phyloP scores from a whole-genome alignment of 2,329 filamentous ascomycete genomes.

The Parastagonospora nodorum region DNA sequence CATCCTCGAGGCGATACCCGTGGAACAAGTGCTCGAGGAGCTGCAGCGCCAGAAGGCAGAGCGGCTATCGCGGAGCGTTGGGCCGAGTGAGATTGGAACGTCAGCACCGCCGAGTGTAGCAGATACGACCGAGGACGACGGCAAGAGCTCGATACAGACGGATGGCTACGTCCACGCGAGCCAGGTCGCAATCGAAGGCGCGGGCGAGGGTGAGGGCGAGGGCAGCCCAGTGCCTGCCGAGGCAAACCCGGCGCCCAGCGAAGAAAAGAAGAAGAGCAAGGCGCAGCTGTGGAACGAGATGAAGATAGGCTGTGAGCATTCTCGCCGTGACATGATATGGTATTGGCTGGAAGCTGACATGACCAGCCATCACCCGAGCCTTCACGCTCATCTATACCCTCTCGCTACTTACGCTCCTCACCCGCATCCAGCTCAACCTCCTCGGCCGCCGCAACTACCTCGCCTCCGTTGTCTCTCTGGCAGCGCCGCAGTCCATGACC shows the following conservation, averaged over 20 bases:
- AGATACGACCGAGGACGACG: slow-evolving; percentile 70
- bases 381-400: slow-evolving; percentile 93
- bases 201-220: slow-evolving; percentile 50
- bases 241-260: slow-evolving; percentile 45
- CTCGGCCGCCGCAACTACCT: slow-evolving; percentile 94
- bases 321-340: slow-evolving; percentile 7
- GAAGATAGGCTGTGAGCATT: slow-evolving; percentile 82
- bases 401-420: slow-evolving; percentile 86
- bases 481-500: slow-evolving; percentile 67
- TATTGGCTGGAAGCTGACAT: slow-evolving; percentile 13
- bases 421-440: slow-evolving; percentile 93
- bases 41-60: slow-evolving; percentile 91
- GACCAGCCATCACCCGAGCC: slow-evolving; percentile 80
- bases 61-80: slow-evolving; percentile 65
- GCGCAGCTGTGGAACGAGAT: slow-evolving; percentile 96
- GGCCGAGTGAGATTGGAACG: slow-evolving; percentile 61
- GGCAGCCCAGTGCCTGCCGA: slow-evolving; percentile 18
- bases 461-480: slow-evolving; percentile 90
- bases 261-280: slow-evolving; percentile 71
- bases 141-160: slow-evolving; percentile 74
- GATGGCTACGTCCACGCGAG: slow-evolving; percentile 84
- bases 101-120: slow-evolving; percentile 70
- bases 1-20: slow-evolving; percentile 84
- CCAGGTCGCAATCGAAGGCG: slow-evolving; percentile 63
- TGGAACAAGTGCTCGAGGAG: slow-evolving; percentile 90